Evolutionary conservation across 495 filamentous ascomycete species (phyloP).

Genomic region (Aspergillus biplanus): DNA sequence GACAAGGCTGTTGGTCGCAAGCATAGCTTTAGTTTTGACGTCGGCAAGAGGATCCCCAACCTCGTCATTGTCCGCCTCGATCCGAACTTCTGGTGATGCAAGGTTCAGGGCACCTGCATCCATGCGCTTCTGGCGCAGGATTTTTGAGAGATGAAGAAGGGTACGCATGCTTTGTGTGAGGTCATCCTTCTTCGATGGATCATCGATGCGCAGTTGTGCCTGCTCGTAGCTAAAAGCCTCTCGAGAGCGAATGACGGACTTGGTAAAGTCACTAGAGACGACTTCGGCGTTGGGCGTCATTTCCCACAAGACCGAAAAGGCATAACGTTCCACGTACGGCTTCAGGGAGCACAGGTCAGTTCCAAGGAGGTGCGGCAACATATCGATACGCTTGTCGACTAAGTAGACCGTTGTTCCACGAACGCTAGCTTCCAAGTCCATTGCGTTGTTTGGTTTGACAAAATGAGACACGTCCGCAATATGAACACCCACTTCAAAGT

Average conservation of each 20-base stretch:
- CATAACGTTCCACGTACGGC: constrained; percentile 95
- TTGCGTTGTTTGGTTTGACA: constrained; percentile 94
- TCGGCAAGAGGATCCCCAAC: constrained; percentile 90
- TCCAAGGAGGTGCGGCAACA: constrained; percentile 93
- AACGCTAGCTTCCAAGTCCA: constrained; percentile 92
- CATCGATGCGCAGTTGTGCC: constrained; percentile 91
- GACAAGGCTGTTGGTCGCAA: constrained; percentile 97
- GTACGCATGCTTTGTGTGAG: constrained; percentile 89
- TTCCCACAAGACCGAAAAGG: constrained; percentile 96
- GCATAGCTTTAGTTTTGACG: constrained; percentile 87
- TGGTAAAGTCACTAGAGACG: constrained; percentile 81
- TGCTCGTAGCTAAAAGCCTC: constrained; percentile 98
- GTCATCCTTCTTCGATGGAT: constrained; percentile 80
- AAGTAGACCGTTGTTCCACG: constrained; percentile 96
- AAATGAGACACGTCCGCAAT: constrained; percentile 99
- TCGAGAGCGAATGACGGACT: constrained; percentile 96
- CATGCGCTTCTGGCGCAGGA: constrained; percentile 93
- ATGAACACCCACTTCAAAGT: constrained; percentile 96
- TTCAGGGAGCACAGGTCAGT: constrained; percentile 97
- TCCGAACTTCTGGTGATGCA: constrained; percentile 91
- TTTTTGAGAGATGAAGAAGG: constrained; percentile 86
- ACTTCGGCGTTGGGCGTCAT: constrained; percentile 83
- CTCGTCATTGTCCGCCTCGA: constrained; percentile 93
- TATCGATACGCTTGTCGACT: constrained; percentile 98
- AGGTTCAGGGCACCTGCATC: constrained; percentile 94